These are phyloP conservation scores for Suzukiozyma palmioleophila DNA, from an alignment of 1,139 yeast species.

Conservation along the genomic window DNA sequence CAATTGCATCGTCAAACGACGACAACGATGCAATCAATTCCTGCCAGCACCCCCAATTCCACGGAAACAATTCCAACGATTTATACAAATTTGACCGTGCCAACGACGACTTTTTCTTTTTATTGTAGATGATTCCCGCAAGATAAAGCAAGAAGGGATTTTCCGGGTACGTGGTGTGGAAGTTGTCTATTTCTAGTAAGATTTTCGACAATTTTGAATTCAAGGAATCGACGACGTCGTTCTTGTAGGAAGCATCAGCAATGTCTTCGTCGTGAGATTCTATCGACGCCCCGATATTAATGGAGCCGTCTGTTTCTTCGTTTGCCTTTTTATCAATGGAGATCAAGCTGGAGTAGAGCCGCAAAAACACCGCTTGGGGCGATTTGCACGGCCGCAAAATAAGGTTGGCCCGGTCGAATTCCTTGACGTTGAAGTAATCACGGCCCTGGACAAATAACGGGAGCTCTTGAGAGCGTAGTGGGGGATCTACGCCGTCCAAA, in stretches of 20 bases:
- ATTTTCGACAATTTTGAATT: slow-evolving; percentile 38
- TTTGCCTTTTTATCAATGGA: slow-evolving; percentile 72
- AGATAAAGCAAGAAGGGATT: slow-evolving; percentile 71
- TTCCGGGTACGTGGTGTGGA: slow-evolving; percentile 18
- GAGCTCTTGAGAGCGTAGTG: slow-evolving; percentile 19
- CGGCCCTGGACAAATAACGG: slow-evolving; percentile 54
- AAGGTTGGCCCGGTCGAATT: slow-evolving; percentile 74
- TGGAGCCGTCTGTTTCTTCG: slow-evolving; percentile 65
- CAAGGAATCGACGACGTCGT: slow-evolving; percentile 14
- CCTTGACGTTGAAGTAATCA: slow-evolving; percentile 76
- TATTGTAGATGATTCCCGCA: slow-evolving; percentile 59
- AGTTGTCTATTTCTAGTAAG: slow-evolving; percentile 35
- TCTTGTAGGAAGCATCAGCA: slow-evolving; percentile 6
- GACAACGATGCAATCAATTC: slow-evolving; percentile 68
- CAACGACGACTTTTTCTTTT: slow-evolving; percentile 51
- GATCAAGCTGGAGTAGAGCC: slow-evolving; percentile 64
- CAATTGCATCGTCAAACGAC: slow-evolving; percentile 58
- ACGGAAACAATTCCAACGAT: slow-evolving; percentile 66
- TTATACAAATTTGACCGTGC: slow-evolving; percentile 60
- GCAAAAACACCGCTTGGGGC: slow-evolving; percentile 57
- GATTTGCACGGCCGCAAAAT: slow-evolving; percentile 50
- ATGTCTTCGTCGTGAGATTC: slow-evolving; percentile 5
- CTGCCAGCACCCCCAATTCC: slow-evolving; percentile 93
- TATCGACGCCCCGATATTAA: slow-evolving; percentile 24
- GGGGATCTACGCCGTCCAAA: slow-evolving; percentile 29